Conservation (phyloP, 345 rosid species). For the sweet orange (Citrus sinensis) region DNA sequence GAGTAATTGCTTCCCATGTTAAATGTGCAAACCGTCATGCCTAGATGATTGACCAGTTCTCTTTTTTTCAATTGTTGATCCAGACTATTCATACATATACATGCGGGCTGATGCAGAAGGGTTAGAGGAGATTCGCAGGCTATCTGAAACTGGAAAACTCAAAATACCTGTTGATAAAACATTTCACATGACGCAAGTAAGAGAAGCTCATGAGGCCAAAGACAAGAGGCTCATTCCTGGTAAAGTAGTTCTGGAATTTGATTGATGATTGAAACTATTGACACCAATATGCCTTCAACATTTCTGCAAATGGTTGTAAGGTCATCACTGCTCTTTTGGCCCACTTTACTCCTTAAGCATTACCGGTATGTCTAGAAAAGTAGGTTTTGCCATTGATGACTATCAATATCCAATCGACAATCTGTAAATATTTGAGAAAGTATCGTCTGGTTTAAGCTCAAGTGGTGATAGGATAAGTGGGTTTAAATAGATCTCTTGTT, state of each 20-base stretch:
- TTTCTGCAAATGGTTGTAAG: slow-evolving; percentile 6
- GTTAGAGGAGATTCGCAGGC: slow-evolving; percentile 59
- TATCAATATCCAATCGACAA: slow-evolving; percentile 7
- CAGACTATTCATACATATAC: slow-evolving; percentile 85
- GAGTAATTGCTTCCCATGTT: not conserved
- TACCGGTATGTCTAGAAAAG: slow-evolving; percentile 13
- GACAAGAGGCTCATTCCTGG: slow-evolving; percentile 65
- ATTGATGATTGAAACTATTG: slow-evolving; percentile 21
- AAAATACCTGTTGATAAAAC: slow-evolving; percentile 81
- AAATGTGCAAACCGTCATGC: not conserved
- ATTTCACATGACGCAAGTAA: slow-evolving; percentile 64
- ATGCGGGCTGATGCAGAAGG: slow-evolving; percentile 97
- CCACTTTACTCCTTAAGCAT: not conserved
- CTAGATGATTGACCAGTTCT: not conserved
- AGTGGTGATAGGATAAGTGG: not conserved
- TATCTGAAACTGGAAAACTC: slow-evolving; percentile 74
- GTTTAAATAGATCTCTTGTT: not conserved
- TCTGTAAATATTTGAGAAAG: slow-evolving; percentile 27
- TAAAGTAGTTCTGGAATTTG: slow-evolving; percentile 83
- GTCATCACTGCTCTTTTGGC: not conserved
- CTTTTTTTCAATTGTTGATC: slow-evolving; percentile 3
- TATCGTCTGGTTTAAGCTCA: not conserved
- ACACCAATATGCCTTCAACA: not conserved
- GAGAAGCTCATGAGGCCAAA: slow-evolving; percentile 87
- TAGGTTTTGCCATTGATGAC: slow-evolving; percentile 7